phyloP scores from a whole-genome alignment of 345 rosid genomes.

The Atalantia buxifolia region DNA sequence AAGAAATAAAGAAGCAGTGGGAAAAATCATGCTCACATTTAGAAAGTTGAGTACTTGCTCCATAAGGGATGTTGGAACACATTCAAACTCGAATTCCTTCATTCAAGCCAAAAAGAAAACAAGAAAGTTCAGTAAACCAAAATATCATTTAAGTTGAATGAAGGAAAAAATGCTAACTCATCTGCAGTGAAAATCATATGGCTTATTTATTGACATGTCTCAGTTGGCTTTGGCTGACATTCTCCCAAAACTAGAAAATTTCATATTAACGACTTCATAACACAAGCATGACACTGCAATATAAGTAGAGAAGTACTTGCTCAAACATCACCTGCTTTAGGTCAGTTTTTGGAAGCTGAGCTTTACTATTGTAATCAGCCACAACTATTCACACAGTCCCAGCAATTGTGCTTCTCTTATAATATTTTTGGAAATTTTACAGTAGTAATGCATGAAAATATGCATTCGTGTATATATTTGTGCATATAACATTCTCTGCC shows the following conservation, averaged over 20 bases:
- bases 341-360: neutral
- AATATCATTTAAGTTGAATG: neutral
- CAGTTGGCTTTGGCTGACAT: neutral
- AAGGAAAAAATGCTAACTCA: neutral
- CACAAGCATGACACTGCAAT: neutral
- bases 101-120: constrained; percentile 16
- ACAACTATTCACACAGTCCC: neutral
- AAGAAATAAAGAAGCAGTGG: neutral
- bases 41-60: constrained; percentile 81
- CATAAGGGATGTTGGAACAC: constrained; percentile 91
- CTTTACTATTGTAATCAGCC: neutral
- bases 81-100: constrained; percentile 89
- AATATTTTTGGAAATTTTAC: neutral
- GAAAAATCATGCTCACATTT: constrained; percentile 47
- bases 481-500: neutral
- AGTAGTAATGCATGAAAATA: neutral
- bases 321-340: neutral
- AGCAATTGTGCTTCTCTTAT: neutral
- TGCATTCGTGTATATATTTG: neutral
- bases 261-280: neutral
- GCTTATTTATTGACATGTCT: constrained; percentile 1
- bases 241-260: neutral
- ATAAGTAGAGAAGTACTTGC: neutral
- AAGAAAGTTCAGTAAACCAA: constrained; percentile 10
- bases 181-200: neutral